Evolutionary conservation across 257 asterid genomes (phyloP).

Genomic region (Misopates orontium): DNA sequence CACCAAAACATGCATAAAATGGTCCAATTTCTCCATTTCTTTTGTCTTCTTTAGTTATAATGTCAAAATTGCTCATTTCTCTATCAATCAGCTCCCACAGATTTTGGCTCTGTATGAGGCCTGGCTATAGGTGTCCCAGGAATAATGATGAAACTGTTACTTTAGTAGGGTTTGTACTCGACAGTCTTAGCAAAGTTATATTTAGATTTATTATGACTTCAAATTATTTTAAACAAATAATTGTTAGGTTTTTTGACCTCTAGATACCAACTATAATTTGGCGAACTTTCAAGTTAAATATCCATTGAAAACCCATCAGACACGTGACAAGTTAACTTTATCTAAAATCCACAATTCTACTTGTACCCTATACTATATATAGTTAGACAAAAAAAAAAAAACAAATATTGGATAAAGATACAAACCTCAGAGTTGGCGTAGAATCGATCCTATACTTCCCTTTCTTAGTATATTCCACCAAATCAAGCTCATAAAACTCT

Average conservation of each 20-base stretch:
- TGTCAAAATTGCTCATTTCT: neutral
- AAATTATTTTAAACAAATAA: too few relatives aligned
- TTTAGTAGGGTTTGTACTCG: too few relatives aligned
- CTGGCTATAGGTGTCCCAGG: too few relatives aligned
- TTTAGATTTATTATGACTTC: too few relatives aligned
- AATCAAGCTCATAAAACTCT: conserved; percentile 65
- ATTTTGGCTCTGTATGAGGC: too few relatives aligned
- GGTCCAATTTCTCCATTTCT: neutral
- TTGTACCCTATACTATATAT: neutral
- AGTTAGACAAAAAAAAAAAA: neutral
- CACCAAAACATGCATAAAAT: neutral
- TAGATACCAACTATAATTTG: too few relatives aligned
- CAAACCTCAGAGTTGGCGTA: conserved; percentile 68
- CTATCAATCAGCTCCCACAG: neutral
- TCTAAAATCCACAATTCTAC: neutral
- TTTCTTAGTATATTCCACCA: conserved; percentile 42
- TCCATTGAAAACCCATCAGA: too few relatives aligned
- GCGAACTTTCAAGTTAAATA: too few relatives aligned
- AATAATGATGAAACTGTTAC: too few relatives aligned
- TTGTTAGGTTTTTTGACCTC: too few relatives aligned
- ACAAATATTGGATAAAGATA: neutral
- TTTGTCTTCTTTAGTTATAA: neutral
- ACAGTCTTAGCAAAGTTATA: too few relatives aligned
- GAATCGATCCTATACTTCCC: conserved; percentile 69
- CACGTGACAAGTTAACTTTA: too few relatives aligned